Conservation (phyloP, 768 basidiomycete species). For the Serendipita indica region DNA sequence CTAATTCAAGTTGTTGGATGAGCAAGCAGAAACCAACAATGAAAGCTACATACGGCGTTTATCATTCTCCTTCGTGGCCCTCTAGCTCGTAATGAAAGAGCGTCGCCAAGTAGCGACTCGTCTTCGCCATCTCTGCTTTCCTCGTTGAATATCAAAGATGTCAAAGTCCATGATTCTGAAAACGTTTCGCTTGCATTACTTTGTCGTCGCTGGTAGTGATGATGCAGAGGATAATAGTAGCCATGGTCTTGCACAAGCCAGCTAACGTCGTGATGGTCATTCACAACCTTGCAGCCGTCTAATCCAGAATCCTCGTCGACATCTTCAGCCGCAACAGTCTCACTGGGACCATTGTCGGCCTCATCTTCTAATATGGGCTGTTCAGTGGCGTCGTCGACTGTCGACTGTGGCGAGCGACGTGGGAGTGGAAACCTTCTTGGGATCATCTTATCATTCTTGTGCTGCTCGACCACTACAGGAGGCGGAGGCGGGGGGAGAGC, state of each 20-base stretch:
- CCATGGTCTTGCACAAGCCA: not conserved
- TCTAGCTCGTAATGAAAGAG: not conserved
- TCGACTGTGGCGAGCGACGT: not conserved
- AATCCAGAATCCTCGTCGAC: not conserved
- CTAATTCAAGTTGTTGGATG: not conserved
- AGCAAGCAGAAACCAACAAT: not conserved
- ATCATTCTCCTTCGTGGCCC: not conserved
- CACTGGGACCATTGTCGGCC: not conserved
- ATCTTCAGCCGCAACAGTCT: not conserved
- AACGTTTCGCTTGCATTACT: not conserved
- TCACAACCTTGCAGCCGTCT: constrained; percentile 2
- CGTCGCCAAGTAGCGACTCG: not conserved
- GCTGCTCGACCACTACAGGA: not conserved
- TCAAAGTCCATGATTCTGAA: not conserved
- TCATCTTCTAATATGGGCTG: no score
- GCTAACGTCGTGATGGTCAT: not conserved
- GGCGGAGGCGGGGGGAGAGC: not conserved
- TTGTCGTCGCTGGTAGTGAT: not conserved
- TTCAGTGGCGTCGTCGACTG: not conserved
- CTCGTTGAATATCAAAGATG: not conserved
- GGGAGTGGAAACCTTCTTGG: constrained; percentile 3
- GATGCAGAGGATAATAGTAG: not conserved
- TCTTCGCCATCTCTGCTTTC: not conserved
- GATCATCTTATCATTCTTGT: not conserved
- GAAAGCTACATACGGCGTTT: not conserved